Evolutionary conservation across 1,139 yeast species (phyloP), one percentile per base, ranked within the genome.

Genomic region (Lodderomyces metapsilosis): DNA sequence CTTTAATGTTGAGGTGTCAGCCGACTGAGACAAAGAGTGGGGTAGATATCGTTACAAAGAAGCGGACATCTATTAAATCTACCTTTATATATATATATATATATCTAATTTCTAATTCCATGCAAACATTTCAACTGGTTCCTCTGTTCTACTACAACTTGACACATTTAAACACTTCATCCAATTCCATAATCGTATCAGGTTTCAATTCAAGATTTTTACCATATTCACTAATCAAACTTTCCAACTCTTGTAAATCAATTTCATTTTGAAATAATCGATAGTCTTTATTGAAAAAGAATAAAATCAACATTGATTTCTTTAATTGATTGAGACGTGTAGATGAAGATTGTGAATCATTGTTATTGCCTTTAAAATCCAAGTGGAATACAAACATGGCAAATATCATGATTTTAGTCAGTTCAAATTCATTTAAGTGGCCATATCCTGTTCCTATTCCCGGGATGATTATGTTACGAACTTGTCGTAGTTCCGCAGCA

Each of bases 391-490:
- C 31, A 11, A 51, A 43, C 2, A 54, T 39, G 3, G 63, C 57
- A 15, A 58, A 57, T 21, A 57, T 36, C 52, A 59, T 58, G 5
- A 54, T 38, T 15, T 50, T 51, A 5, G 61, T 57, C 12, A 52
- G 54, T 8, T 41, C 46, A 8, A 43, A 47, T 17, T 48, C 48
- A 28, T 52, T 52, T 9, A 60, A 38, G 5, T 49, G 46, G 4
- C 67, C 67, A 43, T 53, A 57, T 1, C 66, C 66, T 5, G 64
- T 55, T 2, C 64, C 67, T 6, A 61, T 46, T 1, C 62, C 66
- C 1, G 67, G 67, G n/a, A 61, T 41, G n/a, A 62, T 44, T 30
- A 58, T 34, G 22, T 51, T 52, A 6, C 18, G 24, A 15, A 28
- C 9, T 20, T 32, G 35, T 7, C 39, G 20, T 42, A 15, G 12